A percentile compares a stretch with the other conserved stretches of the same genome.
These are phyloP conservation scores for Entomophthora muscae DNA, from an alignment of 371 early-diverging fungal genomes.

Conservation along the genomic window DNA sequence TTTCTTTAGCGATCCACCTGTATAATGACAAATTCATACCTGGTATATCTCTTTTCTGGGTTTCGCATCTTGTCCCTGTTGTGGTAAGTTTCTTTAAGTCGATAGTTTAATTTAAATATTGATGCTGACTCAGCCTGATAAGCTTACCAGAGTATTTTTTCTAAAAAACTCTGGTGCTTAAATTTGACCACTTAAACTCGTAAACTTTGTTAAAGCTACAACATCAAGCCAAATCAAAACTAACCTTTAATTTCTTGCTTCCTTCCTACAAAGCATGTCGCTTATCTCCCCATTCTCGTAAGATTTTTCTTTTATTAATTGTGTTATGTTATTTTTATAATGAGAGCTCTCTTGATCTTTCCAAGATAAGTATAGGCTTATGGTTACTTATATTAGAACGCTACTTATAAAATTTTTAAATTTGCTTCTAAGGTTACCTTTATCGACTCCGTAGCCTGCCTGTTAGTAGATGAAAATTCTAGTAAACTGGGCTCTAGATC, in stretches of 20 bases:
- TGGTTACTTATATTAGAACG: background rate
- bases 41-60: conserved; percentile 20
- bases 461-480: conserved; percentile 1
- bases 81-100: conserved; percentile 16
- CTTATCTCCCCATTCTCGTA: conserved; percentile 17
- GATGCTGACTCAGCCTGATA: no score
- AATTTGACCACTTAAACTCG: background rate
- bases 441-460: conserved; percentile 20
- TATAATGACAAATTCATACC: conserved; percentile 11
- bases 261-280: background rate
- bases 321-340: background rate
- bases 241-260: conserved; percentile 7
- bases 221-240: no score
- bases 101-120: background rate
- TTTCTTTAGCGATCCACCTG: conserved; percentile 14
- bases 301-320: background rate
- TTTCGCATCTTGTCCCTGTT: conserved; percentile 18
- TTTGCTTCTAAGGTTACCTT: conserved; percentile 14
- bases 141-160: no score
- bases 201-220: background rate
- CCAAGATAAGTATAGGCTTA: background rate
- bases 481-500: background rate
- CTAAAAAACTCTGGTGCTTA: no score
- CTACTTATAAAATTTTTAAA: background rate
- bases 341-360: no score